phyloP scores from a whole-genome alignment of 1,139 yeast species.

The Pneumocystis carinii region DNA sequence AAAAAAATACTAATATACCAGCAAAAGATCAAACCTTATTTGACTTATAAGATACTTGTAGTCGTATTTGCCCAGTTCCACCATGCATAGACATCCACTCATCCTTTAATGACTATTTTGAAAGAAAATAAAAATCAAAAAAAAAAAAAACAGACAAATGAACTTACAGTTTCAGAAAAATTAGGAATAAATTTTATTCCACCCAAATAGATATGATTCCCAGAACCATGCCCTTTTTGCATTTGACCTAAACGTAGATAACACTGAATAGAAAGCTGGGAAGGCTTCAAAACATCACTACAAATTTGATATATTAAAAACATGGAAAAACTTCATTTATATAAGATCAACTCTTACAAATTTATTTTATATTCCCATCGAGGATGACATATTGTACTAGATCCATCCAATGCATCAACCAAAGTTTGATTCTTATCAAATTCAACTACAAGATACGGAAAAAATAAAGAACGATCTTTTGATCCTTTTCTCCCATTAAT shows the following conservation, averaged over 20 bases:
- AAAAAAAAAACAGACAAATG: background rate
- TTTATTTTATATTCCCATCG: conserved; percentile 78
- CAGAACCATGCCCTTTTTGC: conserved; percentile 6
- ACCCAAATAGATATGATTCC: conserved; percentile 27
- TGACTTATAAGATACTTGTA: conserved; percentile 69
- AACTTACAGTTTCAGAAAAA: conserved; percentile 14
- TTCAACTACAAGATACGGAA: conserved; percentile 29
- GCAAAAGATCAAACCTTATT: conserved; percentile 24
- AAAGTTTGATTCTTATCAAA: conserved; percentile 53
- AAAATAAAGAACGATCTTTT: conserved; percentile 11
- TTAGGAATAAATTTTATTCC: conserved; percentile 21
- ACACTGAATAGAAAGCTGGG: background rate
- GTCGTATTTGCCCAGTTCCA: conserved; percentile 31
- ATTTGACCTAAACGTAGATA: conserved; percentile 8
- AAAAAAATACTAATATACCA: background rate
- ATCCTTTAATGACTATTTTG: conserved; percentile 12
- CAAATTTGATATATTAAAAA: background rate
- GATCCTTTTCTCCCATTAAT: background rate
- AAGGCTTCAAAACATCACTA: background rate
- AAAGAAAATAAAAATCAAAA: background rate
- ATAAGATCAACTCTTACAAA: conserved; percentile 42
- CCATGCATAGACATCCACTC: conserved; percentile 24
- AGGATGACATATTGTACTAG: conserved; percentile 51
- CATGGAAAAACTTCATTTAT: background rate
- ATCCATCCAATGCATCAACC: conserved; percentile 45